A percentile compares a stretch with the other conserved stretches of the same genome.
These are phyloP conservation scores for Cyberlindnera xylosilytica DNA, from an alignment of 805 yeast genomes.

Conservation along the genomic window DNA sequence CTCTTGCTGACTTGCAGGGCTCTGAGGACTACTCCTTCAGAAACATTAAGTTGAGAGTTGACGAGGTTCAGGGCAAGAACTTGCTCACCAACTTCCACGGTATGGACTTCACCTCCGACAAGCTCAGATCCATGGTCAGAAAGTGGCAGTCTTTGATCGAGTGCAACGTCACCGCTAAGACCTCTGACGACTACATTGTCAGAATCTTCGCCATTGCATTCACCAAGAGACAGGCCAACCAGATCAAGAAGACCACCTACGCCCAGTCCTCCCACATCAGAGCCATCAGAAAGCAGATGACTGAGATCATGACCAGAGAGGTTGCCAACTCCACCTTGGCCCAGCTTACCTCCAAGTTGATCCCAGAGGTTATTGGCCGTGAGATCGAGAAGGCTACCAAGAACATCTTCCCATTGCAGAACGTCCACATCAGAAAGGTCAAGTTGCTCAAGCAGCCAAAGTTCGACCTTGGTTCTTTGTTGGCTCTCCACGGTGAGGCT, in stretches of 20 bases:
- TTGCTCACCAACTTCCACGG: slow-evolving; percentile 99
- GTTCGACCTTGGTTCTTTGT: slow-evolving; percentile 92
- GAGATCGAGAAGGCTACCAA: slow-evolving; percentile 96
- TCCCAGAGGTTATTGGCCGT: slow-evolving; percentile 98
- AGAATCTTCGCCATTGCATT: slow-evolving; percentile 96
- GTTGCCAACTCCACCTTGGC: slow-evolving; percentile 92
- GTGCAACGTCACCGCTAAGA: slow-evolving; percentile 97
- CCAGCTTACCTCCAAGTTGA: slow-evolving; percentile 94
- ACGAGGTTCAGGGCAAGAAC: slow-evolving; percentile 98
- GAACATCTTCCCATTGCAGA: slow-evolving; percentile 95
- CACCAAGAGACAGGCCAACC: slow-evolving; percentile 97
- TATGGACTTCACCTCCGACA: slow-evolving; percentile 96
- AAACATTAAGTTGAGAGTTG: slow-evolving; percentile 96
- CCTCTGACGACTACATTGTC: slow-evolving; percentile 94
- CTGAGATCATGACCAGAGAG: slow-evolving; percentile 94
- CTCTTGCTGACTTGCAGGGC: slow-evolving; percentile 96
- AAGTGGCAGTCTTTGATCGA: slow-evolving; percentile 99
- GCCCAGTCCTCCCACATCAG: slow-evolving; percentile 98
- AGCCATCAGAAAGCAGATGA: slow-evolving; percentile 80
- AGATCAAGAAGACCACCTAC: slow-evolving; percentile 95
- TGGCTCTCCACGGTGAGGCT: slow-evolving; percentile 94
- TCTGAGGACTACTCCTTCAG: slow-evolving; percentile 98
- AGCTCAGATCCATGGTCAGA: slow-evolving; percentile 95
- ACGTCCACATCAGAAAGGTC: slow-evolving; percentile 98
- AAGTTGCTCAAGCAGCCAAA: slow-evolving; percentile 98